phyloP scores from a whole-genome alignment of 352 stramenopile species.

The Aphanomyces euteiches region DNA sequence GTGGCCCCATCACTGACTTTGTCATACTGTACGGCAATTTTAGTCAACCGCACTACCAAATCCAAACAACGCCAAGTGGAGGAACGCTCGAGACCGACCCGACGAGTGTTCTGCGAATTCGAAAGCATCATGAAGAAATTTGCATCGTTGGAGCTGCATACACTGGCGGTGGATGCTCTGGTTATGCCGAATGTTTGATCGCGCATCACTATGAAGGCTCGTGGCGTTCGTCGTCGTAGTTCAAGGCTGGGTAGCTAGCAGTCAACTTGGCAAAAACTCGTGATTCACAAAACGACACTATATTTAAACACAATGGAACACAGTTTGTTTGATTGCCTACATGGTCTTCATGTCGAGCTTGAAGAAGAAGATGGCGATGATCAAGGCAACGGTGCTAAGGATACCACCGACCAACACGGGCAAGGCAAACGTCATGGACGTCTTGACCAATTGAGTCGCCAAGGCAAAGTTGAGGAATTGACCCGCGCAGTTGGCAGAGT shows the following conservation, averaged over 20 bases:
- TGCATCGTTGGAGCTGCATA: background rate
- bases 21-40: background rate
- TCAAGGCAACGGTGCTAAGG: conserved; percentile 51
- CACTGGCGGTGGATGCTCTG: background rate
- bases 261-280: too few relatives aligned
- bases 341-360: background rate
- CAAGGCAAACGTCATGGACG: conserved; percentile 54
- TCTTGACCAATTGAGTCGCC: conserved; percentile 54
- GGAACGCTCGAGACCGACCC: background rate
- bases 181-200: background rate
- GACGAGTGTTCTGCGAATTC: background rate
- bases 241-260: too few relatives aligned
- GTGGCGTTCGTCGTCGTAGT: background rate
- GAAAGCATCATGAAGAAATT: background rate
- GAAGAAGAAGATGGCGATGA: conserved; percentile 35
- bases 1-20: conserved; percentile 1
- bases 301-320: too few relatives aligned
- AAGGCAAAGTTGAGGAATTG: conserved; percentile 71
- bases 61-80: background rate
- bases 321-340: too few relatives aligned
- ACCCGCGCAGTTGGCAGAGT: conserved; percentile 67
- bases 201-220: background rate
- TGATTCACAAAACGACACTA: too few relatives aligned
- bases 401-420: conserved; percentile 63
- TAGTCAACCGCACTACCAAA: background rate